These are phyloP conservation scores for Sporisorium scitamineum DNA, from an alignment of 1,284 basidiomycete genomes.

Conservation along the genomic window DNA sequence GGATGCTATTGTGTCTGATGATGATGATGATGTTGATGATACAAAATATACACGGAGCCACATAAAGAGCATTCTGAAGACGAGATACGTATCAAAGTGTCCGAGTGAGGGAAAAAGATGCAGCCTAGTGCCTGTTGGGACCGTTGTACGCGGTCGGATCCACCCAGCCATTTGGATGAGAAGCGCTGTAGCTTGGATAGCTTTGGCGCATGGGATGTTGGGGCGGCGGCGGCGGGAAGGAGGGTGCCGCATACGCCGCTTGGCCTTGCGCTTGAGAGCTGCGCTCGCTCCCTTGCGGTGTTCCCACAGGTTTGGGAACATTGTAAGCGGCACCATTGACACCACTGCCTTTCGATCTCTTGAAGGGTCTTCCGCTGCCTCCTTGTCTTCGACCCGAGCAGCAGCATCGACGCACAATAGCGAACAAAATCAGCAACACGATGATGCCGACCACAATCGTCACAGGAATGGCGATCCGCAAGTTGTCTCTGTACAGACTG, in stretches of 20 bases:
- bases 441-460: conserved; percentile 58
- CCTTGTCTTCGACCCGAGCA: conserved; percentile 15
- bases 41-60: not conserved
- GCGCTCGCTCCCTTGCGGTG: conserved; percentile 16
- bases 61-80: not conserved
- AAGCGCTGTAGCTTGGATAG: conserved; percentile 10
- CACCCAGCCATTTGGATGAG: conserved; percentile 32
- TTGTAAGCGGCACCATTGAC: conserved; percentile 24
- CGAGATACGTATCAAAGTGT: too few relatives aligned
- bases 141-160: conserved; percentile 36
- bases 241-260: conserved; percentile 11
- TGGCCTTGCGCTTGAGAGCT: conserved; percentile 10
- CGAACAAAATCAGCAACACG: conserved; percentile 46
- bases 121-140: conserved; percentile 5
- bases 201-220: conserved; percentile 16
- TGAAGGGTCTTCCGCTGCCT: not conserved
- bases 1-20: not conserved
- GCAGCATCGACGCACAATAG: conserved; percentile 49
- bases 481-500: conserved; percentile 71
- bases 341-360: not conserved
- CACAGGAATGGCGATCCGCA: conserved; percentile 61
- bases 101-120: not conserved
- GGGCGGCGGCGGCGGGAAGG: conserved; percentile 9
- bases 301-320: conserved; percentile 19
- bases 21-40: conserved; percentile 6